These are phyloP conservation scores for Pelargonium myrrhifolium DNA, from an alignment of 441 rosid genomes.

Conservation along the genomic window DNA sequence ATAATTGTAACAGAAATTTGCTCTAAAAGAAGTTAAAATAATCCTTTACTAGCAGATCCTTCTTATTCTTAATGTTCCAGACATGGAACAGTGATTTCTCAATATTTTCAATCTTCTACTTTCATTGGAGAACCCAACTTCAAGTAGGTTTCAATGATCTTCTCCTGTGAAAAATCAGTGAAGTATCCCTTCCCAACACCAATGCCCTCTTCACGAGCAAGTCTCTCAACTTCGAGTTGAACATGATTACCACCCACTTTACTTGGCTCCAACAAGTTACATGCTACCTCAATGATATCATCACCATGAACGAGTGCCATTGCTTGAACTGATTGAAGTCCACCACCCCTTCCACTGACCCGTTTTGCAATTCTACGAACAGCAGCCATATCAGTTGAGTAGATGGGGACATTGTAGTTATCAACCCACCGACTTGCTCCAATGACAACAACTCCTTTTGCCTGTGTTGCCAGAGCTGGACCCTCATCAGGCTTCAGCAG, in stretches of 20 bases:
- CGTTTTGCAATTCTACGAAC: constrained; percentile 54
- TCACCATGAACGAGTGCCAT: constrained; percentile 75
- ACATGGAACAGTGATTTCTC: too few relatives aligned
- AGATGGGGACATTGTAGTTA: constrained; percentile 69
- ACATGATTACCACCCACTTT: constrained; percentile 62
- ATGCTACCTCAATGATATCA: constrained; percentile 66
- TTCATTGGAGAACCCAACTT: constrained; percentile 20
- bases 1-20: not conserved
- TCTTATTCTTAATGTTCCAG: not conserved
- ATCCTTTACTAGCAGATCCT: not conserved
- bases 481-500: constrained; percentile 61
- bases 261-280: constrained; percentile 71
- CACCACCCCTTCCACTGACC: constrained; percentile 71
- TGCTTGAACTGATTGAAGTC: constrained; percentile 72
- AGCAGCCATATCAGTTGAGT: constrained; percentile 40
- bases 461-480: constrained; percentile 44
- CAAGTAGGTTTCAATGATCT: constrained; percentile 41
- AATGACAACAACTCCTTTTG: constrained; percentile 53
- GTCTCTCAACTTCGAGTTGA: constrained; percentile 59
- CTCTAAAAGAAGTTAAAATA: not conserved
- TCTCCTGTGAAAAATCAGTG: constrained; percentile 56
- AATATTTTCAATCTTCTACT: constrained; percentile 8
- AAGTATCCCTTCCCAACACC: constrained; percentile 67
- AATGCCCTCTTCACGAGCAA: constrained; percentile 50
- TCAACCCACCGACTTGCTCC: constrained; percentile 81